These are phyloP conservation scores for Metschnikowia rubicola DNA, from an alignment of 805 yeast genomes.

Conservation along the genomic window DNA sequence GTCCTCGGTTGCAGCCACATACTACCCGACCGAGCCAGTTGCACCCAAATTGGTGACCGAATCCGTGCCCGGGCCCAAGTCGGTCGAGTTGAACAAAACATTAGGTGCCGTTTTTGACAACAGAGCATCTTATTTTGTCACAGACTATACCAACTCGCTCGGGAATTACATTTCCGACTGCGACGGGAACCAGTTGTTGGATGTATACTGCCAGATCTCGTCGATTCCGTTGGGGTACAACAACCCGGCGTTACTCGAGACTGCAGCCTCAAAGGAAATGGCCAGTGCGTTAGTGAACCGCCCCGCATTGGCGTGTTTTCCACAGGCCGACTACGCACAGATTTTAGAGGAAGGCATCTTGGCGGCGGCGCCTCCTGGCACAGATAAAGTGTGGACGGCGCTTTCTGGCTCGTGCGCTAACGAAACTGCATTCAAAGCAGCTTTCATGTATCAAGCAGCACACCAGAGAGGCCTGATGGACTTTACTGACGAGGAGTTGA, in stretches of 20 bases:
- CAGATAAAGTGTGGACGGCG: slow-evolving; percentile 59
- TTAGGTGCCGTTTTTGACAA: slow-evolving; percentile 39
- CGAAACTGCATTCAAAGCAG: slow-evolving; percentile 69
- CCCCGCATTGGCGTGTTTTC: slow-evolving; percentile 54
- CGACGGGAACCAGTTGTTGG: slow-evolving; percentile 40
- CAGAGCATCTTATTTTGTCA: slow-evolving; percentile 40
- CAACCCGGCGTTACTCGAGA: slow-evolving; percentile 37
- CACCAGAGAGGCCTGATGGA: slow-evolving; percentile 47
- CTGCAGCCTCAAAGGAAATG: slow-evolving; percentile 41
- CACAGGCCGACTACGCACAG: slow-evolving; percentile 52
- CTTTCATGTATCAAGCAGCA: slow-evolving; percentile 61
- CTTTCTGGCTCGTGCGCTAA: slow-evolving; percentile 68
- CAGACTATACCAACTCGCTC: slow-evolving; percentile 36
- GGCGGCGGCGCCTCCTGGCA: slow-evolving; percentile 64
- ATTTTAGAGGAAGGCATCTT: slow-evolving; percentile 50
- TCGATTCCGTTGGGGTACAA: slow-evolving; percentile 44
- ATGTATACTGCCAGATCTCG: slow-evolving; percentile 42
- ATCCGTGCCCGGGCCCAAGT: slow-evolving; percentile 38
- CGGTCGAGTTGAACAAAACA: slow-evolving; percentile 28
- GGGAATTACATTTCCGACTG: slow-evolving; percentile 43
- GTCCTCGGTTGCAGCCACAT: slow-evolving; percentile 23
- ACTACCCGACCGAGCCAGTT: slow-evolving; percentile 37
- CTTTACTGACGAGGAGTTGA: slow-evolving; percentile 45
- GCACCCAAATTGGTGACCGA: slow-evolving; percentile 29
- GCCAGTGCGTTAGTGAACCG: slow-evolving; percentile 39